Base-by-base conservation (phyloP, 129 eudicot genomes). In the Gnaphalium uliginosum region DNA sequence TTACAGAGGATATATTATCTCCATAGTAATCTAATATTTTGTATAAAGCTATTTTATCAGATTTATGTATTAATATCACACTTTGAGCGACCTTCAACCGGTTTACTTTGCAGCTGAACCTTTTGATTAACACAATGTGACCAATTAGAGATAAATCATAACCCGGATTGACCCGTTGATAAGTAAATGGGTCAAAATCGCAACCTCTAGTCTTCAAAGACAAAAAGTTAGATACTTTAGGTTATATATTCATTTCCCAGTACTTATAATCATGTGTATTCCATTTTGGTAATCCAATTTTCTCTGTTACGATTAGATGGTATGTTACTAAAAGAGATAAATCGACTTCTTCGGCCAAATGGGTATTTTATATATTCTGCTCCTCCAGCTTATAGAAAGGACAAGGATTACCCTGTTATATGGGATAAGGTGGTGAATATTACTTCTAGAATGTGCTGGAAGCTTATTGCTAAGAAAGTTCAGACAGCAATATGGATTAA, bases 361-460 rank as follows among this genome's bases (percentile, higher is more conserved):
- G 98, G 98, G 57, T 94, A 88, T 71, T 90, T 94, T 79, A 85
- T 94, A 19, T 94, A 94, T 86, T 94, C 98, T 41, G 97, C 98
- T 63, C 98, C 97, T 54, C 98, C 98, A 35, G 97, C 96, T 58
- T 94, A 94, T 64, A 94, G 89, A 80, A 90, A 94, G 76, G 98
- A 94, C 82, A 94, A 93, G 58, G 98, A 88, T 84, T 94, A 74
- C 75, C 96, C 98, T 58, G 58, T 77, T 60, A 90, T 94, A 37
- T 94, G 98, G 98, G 97, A 90, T 59, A 87, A 88, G 73, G 64
- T 94, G 82, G 76, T 84, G 81, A 87, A 82, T 29, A 53, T 94
- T 73, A 87, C 98, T 76, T 81, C 97, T 68, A 84, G 86, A 57
- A 88, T 94, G 91, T 94, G 98, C 88, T 94, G 98, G 98, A 87